These are phyloP conservation scores for Neonectria hederae DNA, from an alignment of 2,329 filamentous ascomycete species.

Conservation along the genomic window DNA sequence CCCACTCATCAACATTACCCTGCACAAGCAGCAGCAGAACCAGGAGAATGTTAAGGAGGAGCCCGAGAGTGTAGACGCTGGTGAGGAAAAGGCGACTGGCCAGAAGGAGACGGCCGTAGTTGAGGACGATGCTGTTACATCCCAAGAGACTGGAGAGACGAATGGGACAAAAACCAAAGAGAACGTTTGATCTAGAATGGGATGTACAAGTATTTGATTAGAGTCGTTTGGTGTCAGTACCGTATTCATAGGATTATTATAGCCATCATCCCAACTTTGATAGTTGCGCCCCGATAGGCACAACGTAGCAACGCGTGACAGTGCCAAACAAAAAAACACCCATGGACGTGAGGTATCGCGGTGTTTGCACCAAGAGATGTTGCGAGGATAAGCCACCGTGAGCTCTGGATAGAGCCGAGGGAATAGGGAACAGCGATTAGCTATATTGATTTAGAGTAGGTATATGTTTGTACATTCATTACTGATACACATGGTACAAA, in stretches of 20 bases:
- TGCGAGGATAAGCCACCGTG: neutral
- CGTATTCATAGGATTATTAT: neutral
- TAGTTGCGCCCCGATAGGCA: neutral
- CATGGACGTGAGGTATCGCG: neutral
- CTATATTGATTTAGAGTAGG: neutral
- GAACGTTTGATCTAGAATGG: constrained; percentile 31
- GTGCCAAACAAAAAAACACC: neutral
- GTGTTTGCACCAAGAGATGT: neutral
- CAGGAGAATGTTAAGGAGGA: constrained; percentile 51
- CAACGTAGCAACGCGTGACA: neutral
- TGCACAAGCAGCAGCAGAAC: constrained; percentile 59
- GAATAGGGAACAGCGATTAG: neutral
- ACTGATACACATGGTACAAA: neutral
- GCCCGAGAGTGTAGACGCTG: constrained; percentile 38
- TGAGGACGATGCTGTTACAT: constrained; percentile 51
- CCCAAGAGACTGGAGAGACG: constrained; percentile 39
- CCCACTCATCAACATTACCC: constrained; percentile 77
- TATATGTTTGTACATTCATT: neutral
- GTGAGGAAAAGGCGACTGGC: constrained; percentile 33
- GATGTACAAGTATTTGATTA: constrained; percentile 32
- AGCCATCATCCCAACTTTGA: constrained; percentile 20
- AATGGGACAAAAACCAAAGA: constrained; percentile 29
- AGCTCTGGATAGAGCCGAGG: neutral
- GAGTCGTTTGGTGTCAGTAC: constrained; percentile 33
- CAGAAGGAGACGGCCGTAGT: constrained; percentile 47